phyloP scores from a whole-genome alignment of 768 basidiomycete species.

The Mycena albidolilacea region DNA sequence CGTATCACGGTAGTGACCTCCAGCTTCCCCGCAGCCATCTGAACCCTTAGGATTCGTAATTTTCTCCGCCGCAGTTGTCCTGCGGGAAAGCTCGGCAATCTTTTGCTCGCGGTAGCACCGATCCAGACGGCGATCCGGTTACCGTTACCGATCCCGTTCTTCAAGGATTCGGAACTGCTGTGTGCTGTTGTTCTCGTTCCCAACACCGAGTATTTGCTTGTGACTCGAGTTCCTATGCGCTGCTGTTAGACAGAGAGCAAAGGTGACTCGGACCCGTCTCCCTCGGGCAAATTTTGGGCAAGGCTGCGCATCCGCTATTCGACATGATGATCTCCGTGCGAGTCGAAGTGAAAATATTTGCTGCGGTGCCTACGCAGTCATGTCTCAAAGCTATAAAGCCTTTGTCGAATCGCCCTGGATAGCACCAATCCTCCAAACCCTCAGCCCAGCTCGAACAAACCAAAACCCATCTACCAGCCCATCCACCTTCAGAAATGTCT shows the following conservation, averaged over 20 bases:
- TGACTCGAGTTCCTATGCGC: too few species aligned
- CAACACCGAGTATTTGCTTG: background rate
- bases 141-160: too few species aligned
- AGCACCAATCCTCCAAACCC: slow-evolving; percentile 13
- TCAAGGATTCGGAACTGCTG: too few species aligned
- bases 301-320: slow-evolving; percentile 4
- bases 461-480: background rate
- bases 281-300: background rate
- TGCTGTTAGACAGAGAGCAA: background rate
- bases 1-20: too few species aligned
- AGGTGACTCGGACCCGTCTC: background rate
- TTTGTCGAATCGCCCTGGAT: background rate
- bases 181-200: too few species aligned
- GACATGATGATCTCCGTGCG: background rate
- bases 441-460: background rate
- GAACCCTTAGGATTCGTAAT: too few species aligned
- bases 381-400: slow-evolving; percentile 21
- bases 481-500: slow-evolving; percentile 1
- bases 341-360: background rate
- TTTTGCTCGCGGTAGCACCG: too few species aligned
- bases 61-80: too few species aligned
- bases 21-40: too few species aligned
- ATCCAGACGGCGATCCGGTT: too few species aligned
- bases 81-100: too few species aligned
- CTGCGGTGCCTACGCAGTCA: slow-evolving; percentile 20